A percentile compares a stretch with the other conserved stretches of the same genome.
phyloP scores from a whole-genome alignment of 1,284 basidiomycete species.

The Erythrobasidium hasegawianum region DNA sequence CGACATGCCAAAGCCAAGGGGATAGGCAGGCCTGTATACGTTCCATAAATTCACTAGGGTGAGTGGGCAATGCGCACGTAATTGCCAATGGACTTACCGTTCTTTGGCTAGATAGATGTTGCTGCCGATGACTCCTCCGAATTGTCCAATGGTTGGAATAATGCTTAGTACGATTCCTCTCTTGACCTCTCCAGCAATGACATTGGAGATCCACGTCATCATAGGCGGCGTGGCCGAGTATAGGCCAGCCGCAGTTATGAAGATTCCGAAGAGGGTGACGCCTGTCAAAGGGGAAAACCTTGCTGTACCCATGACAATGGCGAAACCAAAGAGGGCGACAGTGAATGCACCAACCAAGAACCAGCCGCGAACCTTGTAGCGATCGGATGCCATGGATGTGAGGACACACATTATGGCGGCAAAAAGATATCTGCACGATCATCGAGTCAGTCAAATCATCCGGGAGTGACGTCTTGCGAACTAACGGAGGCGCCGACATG shows the following conservation, averaged over 20 bases:
- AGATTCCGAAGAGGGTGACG: slow-evolving; percentile 23
- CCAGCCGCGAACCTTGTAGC: slow-evolving; percentile 17
- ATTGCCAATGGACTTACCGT: no score
- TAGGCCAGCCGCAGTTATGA: slow-evolving; percentile 24
- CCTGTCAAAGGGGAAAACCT: slow-evolving; percentile 6
- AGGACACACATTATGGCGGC: slow-evolving; percentile 10
- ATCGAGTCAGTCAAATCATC: no score
- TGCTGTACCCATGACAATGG: slow-evolving; percentile 25
- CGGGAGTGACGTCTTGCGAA: slow-evolving; percentile 6
- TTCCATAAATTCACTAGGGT: no score
- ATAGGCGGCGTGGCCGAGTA: slow-evolving; percentile 29
- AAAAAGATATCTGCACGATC: slow-evolving; percentile 24
- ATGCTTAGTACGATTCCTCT: slow-evolving; percentile 17
- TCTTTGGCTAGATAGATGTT: slow-evolving; percentile 22
- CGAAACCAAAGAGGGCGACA: slow-evolving; percentile 14
- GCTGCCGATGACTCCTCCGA: slow-evolving; percentile 26
- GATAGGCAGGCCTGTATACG: no score
- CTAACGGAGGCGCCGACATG: slow-evolving; percentile 4
- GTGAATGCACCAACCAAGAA: slow-evolving; percentile 24
- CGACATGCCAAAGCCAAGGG: no score
- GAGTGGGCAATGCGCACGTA: no score
- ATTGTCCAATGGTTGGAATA: slow-evolving; percentile 25
- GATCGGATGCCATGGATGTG: slow-evolving; percentile 11
- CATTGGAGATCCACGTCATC: slow-evolving; percentile 27
- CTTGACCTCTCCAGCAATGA: slow-evolving; percentile 25